Base-by-base conservation (phyloP, 2,329 filamentous ascomycete genomes). In the Parastagonospora nodorum region DNA sequence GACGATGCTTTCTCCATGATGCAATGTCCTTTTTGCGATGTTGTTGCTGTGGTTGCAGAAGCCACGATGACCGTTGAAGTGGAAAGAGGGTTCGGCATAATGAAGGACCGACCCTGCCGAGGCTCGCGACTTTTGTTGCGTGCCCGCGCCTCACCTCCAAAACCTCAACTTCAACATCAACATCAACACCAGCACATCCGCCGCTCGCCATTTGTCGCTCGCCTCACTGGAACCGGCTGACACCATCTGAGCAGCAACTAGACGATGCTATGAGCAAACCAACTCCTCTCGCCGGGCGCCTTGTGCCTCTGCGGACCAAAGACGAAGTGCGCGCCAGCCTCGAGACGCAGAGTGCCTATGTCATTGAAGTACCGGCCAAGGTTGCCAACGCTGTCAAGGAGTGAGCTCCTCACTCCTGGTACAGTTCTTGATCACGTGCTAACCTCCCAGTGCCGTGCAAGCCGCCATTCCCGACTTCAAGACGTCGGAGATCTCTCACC, bases 361-460 rank as follows among this genome's bases (percentile, higher is more conserved):
- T 90, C 56, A 87, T 90, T 42, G 82, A 88, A 65, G 83, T 89
- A 47, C 89, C 89, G 40, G 84, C 86, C 57, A 89, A 86, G 73
- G 81, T 82, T 62, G 88, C 89, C 59, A 90, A 88, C 72, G 80
- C 82, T 58, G 82, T 91, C 66, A 83, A 94, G 67, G 85, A 82
- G 89, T 92, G 77, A 72, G 84, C 79, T 31, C 41, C 53, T 53
- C 50, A 55, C 45, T 49, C 51, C 7, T 37, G 55, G 29, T 51
- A 35, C 43, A 19, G 45, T 44, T 11, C 54, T 48, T 44, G 45
- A 50, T 53, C 39, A 45, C 50, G 53, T 59, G 57, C 59, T 63
- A 58, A 65, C 53, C 63, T 24, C 19, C n/a, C 68, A 80, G 76
- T 66, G 67, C 75, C 53, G 72, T 80, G 65, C 77, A 78, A 66